Conservation (phyloP, 257 asterid genomes). For the Nicotiana knightiana region DNA sequence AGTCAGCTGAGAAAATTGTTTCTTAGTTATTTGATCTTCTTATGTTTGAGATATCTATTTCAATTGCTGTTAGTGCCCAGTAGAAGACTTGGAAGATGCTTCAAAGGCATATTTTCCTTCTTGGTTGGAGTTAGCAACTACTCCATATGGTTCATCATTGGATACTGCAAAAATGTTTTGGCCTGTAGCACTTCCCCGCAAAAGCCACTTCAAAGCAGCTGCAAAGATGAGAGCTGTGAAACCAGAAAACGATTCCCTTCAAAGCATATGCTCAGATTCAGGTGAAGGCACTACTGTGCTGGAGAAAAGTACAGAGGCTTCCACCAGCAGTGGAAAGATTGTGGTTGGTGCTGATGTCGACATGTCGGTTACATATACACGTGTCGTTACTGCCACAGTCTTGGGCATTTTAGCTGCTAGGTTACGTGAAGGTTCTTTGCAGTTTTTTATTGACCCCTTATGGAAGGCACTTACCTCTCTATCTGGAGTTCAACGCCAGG, state of each 20-base stretch:
- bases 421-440: slow-evolving; percentile 56
- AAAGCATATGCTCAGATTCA: slow-evolving; percentile 37
- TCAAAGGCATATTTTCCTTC: slow-evolving; percentile 66
- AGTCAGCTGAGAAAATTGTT: neutral
- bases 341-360: slow-evolving; percentile 92
- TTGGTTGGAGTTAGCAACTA: slow-evolving; percentile 91
- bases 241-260: slow-evolving; percentile 51
- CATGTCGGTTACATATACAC: slow-evolving; percentile 75
- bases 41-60: slow-evolving; percentile 10
- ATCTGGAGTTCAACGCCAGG: slow-evolving; percentile 99
- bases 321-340: slow-evolving; percentile 55
- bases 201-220: slow-evolving; percentile 93
- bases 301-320: slow-evolving; percentile 62
- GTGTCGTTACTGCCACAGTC: slow-evolving; percentile 86
- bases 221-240: slow-evolving; percentile 92
- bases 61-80: slow-evolving; percentile 54
- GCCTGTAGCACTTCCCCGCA: slow-evolving; percentile 95
- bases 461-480: slow-evolving; percentile 79
- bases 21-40: neutral
- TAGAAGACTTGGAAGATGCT: slow-evolving; percentile 74
- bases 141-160: slow-evolving; percentile 85
- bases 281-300: slow-evolving; percentile 33
- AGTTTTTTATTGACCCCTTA: slow-evolving; percentile 63
- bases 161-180: slow-evolving; percentile 90
- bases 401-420: slow-evolving; percentile 82